These are phyloP conservation scores for Sporopachydermia cereana DNA, from an alignment of 1,139 yeast species.

Conservation along the genomic window DNA sequence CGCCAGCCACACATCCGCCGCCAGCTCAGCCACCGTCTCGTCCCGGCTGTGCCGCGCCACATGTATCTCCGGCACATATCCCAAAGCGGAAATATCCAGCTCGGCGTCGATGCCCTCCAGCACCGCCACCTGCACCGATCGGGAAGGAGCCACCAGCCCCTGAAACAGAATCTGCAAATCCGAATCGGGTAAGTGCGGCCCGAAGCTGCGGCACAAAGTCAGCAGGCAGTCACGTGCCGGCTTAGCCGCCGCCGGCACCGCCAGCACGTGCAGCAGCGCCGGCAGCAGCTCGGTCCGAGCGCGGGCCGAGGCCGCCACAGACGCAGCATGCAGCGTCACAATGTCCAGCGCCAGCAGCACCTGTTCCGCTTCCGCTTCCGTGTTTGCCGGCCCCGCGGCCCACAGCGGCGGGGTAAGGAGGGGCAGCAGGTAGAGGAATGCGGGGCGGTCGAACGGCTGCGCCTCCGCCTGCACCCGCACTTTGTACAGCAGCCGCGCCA, in stretches of 20 bases:
- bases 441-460: conserved; percentile 52
- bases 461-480: conserved; percentile 68
- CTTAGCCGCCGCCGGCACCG: conserved; percentile 68
- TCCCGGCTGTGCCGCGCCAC: conserved; percentile 71
- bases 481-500: conserved; percentile 61
- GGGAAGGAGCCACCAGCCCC: conserved; percentile 49
- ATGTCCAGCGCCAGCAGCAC: conserved; percentile 68
- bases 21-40: conserved; percentile 47
- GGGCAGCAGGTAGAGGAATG: conserved; percentile 68
- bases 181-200: conserved; percentile 40
- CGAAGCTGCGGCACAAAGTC: conserved; percentile 62
- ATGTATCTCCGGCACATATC: conserved; percentile 55
- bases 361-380: conserved; percentile 50
- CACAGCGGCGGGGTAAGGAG: conserved; percentile 46
- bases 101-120: conserved; percentile 82
- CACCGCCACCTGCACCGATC: conserved; percentile 65
- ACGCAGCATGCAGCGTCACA: conserved; percentile 63
- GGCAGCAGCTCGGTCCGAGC: conserved; percentile 58
- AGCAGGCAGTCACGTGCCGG: conserved; percentile 73
- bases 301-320: conserved; percentile 50
- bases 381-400: not conserved
- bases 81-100: conserved; percentile 54
- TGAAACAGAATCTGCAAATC: conserved; percentile 53
- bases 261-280: conserved; percentile 54
- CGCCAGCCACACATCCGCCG: conserved; percentile 79